Evolutionary conservation across 192 early-diverging fungal species (phyloP), one percentile per base, ranked within the genome.

Genomic region (Chytriomyces sp.): DNA sequence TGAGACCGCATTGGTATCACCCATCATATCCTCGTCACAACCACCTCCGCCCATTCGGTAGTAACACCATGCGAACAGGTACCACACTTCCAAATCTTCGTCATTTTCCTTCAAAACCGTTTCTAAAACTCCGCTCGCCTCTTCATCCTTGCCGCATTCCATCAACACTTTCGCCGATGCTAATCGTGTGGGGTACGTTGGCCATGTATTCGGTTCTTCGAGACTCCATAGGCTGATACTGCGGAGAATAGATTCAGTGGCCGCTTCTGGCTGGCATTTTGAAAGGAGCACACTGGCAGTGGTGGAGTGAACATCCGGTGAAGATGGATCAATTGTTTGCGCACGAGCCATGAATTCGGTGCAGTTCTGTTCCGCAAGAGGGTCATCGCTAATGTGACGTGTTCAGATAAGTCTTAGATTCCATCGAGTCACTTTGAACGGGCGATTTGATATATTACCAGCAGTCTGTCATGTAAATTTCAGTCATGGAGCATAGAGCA

Each of bases 381-480:
- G 88, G 64, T 96, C 94, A 82, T 96, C 97, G 79, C 93, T 92
- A 75, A 11, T 10, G 11, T 18, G 18, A 43, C 0, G 28, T 35
- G 28, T 35, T 35, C 28, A 35, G 2, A 35, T 35, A 35, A 61
- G 50, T 26, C 16, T 60, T 45, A 74, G 53, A 16, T 8, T 59
- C 18, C 18, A 47, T 49, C 46, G 9, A 10, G 78, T 28, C 18
- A 24, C 66, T 75, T 16, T 18, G 23, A 76, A 76, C 20, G 46
- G 20, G 28, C 2, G 28, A 35, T 35, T 35, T 35, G 28, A 35
- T 35, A 35, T 35, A 35, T 35, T 87, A 95, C 93, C 97, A 99
- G 82, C 94, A 96, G 79, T 99, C 97, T 0, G 98, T 98, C 83
- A 99, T 89, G 81, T 95, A 99, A 23, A 98, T 95, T 79, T 99